Base-by-base conservation (phyloP, 2,329 filamentous ascomycete genomes). In the Aspergillus flavus region DNA sequence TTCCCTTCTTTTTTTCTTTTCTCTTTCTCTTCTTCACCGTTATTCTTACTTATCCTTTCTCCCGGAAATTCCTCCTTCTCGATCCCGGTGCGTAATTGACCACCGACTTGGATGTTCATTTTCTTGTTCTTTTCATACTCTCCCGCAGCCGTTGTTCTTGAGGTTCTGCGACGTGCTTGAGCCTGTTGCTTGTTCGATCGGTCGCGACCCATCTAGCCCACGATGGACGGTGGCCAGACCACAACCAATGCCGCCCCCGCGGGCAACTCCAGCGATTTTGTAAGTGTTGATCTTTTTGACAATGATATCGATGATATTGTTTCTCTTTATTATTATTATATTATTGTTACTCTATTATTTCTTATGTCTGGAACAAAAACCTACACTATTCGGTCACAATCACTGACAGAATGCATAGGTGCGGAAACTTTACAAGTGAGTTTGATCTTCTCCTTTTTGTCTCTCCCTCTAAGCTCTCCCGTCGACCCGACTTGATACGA, bases 401-500 rank as follows among this genome's bases (percentile, higher is more conserved):
- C 28, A 52, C 48, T 52, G 21, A 52, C 19, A 52, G n/a, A n/a
- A 52, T 52, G 48, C 19, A 14, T 52, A 97, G 94, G 94, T 98
- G 82, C 93, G 94, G 84, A 98, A 98, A 82, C 84, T 98, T 69
- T 98, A 97, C 86, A 96, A 97, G 94, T 98, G 89, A 81, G 86
- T 80, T 14, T 52, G 46, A 50, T 21, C 46, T 67, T 62, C 14
- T 14, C 28, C 60, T 59, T 59, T 65, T 63, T 61, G 53, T 19
- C 57, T 21, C 57, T 26, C 26, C 39, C 58, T 36, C 61, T 59
- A 46, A 56, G 53, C 55, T 46, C 34, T 28, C 50, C 19, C 28
- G 19, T n/a, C 28, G 12, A 32, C 45, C 43, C 57, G 23, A 50
- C 48, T 53, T 30, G 3, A 16, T 48, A 32, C 57, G 19, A 41